A percentile compares a stretch with the other conserved stretches of the same genome.
phyloP scores from a whole-genome alignment of 2,329 filamentous ascomycete genomes.

The Colletotrichum theobromicola region DNA sequence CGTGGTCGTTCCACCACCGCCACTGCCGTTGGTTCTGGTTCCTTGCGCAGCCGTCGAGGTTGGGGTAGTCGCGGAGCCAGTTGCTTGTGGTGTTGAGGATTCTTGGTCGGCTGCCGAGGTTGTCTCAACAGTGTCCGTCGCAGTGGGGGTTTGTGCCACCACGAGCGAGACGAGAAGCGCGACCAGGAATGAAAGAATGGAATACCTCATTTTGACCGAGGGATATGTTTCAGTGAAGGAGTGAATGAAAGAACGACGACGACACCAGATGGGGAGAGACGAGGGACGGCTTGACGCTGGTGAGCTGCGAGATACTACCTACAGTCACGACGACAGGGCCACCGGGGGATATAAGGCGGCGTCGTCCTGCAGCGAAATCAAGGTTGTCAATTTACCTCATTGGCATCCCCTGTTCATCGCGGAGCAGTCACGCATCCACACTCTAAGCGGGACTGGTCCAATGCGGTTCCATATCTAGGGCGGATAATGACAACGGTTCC shows the following conservation, averaged over 20 bases:
- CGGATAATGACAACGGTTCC: conserved; percentile 9
- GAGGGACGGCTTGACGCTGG: neutral
- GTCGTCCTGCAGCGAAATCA: neutral
- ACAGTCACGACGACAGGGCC: neutral
- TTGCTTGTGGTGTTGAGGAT: conserved; percentile 22
- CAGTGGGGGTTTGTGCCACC: conserved; percentile 36
- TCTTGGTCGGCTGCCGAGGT: neutral
- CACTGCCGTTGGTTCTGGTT: conserved; percentile 24
- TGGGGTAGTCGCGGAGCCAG: conserved; percentile 14
- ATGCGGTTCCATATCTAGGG: conserved; percentile 16
- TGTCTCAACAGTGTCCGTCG: conserved; percentile 22
- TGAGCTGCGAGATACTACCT: neutral
- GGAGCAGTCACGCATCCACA: neutral
- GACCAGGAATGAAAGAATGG: conserved; percentile 31
- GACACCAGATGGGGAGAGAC: neutral
- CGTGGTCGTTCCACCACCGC: conserved; percentile 24
- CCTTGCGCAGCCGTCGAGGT: conserved; percentile 20
- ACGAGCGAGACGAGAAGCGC: conserved; percentile 33
- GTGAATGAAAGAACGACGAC: conserved; percentile 1
- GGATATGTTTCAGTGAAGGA: conserved; percentile 22
- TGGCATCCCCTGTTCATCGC: neutral
- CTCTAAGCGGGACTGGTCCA: neutral
- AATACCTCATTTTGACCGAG: conserved; percentile 11
- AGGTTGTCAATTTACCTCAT: neutral
- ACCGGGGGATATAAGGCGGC: conserved; percentile 12